phyloP scores from a whole-genome alignment of 23 red algal genomes.

The Gracilaria vermiculophylla region DNA sequence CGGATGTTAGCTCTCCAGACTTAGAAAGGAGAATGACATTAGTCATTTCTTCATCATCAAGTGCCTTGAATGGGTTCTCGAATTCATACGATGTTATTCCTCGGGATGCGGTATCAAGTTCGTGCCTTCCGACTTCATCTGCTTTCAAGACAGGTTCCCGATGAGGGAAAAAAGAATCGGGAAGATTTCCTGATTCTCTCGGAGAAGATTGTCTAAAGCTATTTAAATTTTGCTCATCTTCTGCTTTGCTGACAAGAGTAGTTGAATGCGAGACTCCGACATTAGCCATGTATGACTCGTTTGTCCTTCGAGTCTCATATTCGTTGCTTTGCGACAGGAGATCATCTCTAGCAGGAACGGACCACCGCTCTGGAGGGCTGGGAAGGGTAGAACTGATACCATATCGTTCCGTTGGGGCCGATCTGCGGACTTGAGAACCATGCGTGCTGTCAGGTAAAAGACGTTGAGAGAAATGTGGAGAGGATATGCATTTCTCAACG shows the following conservation, averaged over 20 bases:
- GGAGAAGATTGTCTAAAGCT: background rate
- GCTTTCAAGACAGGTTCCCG: background rate
- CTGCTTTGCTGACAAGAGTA: background rate
- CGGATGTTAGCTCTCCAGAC: conserved; percentile 10
- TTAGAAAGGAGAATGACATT: conserved; percentile 4
- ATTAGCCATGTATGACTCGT: background rate
- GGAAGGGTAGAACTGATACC: background rate
- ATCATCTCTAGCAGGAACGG: background rate
- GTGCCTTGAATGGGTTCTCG: background rate
- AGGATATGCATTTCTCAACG: background rate
- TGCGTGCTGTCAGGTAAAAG: background rate
- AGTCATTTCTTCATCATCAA: background rate
- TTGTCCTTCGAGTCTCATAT: background rate
- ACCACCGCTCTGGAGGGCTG: background rate
- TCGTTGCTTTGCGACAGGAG: background rate
- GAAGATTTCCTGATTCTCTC: background rate
- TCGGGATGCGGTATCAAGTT: conserved; percentile 2
- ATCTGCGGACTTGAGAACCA: background rate
- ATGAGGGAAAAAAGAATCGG: background rate
- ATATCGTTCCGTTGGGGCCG: background rate
- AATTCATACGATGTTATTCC: conserved; percentile 39
- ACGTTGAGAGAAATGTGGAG: background rate
- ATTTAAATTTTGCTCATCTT: background rate
- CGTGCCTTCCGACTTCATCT: background rate
- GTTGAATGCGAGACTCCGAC: background rate